A percentile compares a stretch with the other conserved stretches of the same genome.
Conservation (phyloP, 192 early-diverging fungal species). For the Lobosporangium transversale region DNA sequence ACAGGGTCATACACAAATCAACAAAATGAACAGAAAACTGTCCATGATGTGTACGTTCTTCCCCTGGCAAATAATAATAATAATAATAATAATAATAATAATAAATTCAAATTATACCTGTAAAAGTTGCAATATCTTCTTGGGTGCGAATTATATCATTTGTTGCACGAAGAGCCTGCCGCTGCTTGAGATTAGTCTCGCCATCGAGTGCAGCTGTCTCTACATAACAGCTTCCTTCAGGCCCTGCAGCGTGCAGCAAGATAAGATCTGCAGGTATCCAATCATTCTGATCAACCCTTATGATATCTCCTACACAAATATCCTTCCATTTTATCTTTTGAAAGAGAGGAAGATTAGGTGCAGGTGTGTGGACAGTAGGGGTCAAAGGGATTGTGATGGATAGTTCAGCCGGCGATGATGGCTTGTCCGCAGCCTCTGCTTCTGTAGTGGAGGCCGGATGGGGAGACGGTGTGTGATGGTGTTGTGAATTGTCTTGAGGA, state of each 20-base stretch:
- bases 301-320: conserved; percentile 81
- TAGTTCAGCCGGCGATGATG: conserved; percentile 15
- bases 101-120: conserved; percentile 48
- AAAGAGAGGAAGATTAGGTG: conserved; percentile 53
- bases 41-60: background rate
- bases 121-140: conserved; percentile 59
- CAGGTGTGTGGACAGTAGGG: conserved; percentile 10
- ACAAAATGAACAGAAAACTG: background rate
- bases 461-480: conserved; percentile 54
- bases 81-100: conserved; percentile 10
- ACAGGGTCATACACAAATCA: too few species aligned
- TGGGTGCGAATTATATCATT: conserved; percentile 58
- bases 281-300: conserved; percentile 80
- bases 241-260: conserved; percentile 73
- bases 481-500: conserved; percentile 31
- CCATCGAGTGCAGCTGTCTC: conserved; percentile 91
- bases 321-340: conserved; percentile 64
- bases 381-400: conserved; percentile 50
- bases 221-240: conserved; percentile 83
- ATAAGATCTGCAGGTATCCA: conserved; percentile 86
- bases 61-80: background rate
- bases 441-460: conserved; percentile 54
- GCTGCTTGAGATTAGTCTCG: conserved; percentile 90
- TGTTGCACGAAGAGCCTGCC: conserved; percentile 73
- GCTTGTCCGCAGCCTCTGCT: conserved; percentile 20